Evolutionary conservation across 345 rosid genomes (phyloP).

Genomic region (Hypericum androsaemum): DNA sequence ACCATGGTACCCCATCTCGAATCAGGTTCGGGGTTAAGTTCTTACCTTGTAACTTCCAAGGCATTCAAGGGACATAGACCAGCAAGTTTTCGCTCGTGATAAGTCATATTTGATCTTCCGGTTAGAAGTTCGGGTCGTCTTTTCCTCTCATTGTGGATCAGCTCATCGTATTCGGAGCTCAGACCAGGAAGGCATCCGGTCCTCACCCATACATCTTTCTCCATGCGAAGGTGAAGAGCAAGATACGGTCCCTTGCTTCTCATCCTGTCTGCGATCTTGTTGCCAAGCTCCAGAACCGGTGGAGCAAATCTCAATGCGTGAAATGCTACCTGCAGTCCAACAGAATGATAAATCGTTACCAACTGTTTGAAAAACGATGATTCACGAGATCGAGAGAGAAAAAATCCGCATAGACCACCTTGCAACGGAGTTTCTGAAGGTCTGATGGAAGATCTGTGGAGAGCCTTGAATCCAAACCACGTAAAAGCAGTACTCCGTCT

Average conservation of each 20-base stretch:
- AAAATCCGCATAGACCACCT: conserved; percentile 30
- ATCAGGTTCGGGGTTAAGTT: background rate
- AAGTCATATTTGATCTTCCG: conserved; percentile 71
- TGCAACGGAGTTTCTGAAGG: conserved; percentile 93
- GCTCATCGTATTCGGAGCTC: conserved; percentile 61
- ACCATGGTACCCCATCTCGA: no score
- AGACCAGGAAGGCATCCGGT: conserved; percentile 92
- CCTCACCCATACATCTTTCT: conserved; percentile 95
- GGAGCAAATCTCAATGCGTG: conserved; percentile 67
- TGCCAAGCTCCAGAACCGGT: conserved; percentile 61
- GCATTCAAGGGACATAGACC: conserved; percentile 94
- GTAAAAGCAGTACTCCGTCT: conserved; percentile 80
- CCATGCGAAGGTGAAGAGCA: conserved; percentile 82
- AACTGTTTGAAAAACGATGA: background rate
- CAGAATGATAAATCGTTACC: background rate
- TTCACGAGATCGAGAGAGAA: background rate
- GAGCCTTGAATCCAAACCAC: conserved; percentile 88
- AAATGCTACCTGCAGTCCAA: conserved; percentile 63
- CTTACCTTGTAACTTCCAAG: conserved; percentile 75
- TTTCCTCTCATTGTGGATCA: conserved; percentile 58
- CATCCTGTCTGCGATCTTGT: conserved; percentile 75
- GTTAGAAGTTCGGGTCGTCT: conserved; percentile 83
- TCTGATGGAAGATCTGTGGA: conserved; percentile 88
- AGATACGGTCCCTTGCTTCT: conserved; percentile 73
- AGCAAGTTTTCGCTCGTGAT: conserved; percentile 64